Evolutionary conservation across 2,329 filamentous ascomycete species (phyloP), one percentile per base, ranked within the genome.

Genomic region (Graphilbum sp.): DNA sequence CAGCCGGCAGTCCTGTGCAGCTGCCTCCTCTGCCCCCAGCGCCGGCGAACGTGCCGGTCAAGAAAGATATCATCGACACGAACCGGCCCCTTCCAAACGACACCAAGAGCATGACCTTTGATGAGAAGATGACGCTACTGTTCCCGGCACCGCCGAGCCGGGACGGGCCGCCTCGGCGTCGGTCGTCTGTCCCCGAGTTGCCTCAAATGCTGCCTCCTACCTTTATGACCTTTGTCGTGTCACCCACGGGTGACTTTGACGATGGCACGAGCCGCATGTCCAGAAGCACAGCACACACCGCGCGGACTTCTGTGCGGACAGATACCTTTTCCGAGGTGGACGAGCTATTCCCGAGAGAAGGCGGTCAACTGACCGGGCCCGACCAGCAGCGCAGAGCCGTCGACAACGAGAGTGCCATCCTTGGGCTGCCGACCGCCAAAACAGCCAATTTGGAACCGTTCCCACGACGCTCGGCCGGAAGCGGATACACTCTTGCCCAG

Each of bases 91-190:
- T 61, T 6, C 63, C 67, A 3, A 72, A 70, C 41, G 54, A 68
- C 42, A 70, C 66, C 3, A 65, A 63, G 51, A 72, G 66, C 48
- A 73, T 72, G 69, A 70, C 66, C 0, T 63, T 70, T 43, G 58
- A 72, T 37, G 69, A 73, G 46, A 73, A 72, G 49, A 67, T 73
- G 55, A 54, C 59, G 2, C 50, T 70, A 5, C 52, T 74, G 19
- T 70, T 69, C 44, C 57, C 63, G 4, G 50, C 53, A 8, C 52
- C 60, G 36, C 42, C 54, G 35, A 52, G 52, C 38, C 45, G 43
- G 39, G 40, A 45, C 30, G 37, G 44, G 38, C 18, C 38, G 6
- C 41, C 34, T 6, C 52, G 45, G 25, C 56, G 57, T 9, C 55
- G 55, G 39, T 62, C 60, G 4, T 59, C 59, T 3, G 57, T 68